These are phyloP conservation scores for Epichloe baconii DNA, from an alignment of 2,329 filamentous ascomycete genomes.

Conservation along the genomic window DNA sequence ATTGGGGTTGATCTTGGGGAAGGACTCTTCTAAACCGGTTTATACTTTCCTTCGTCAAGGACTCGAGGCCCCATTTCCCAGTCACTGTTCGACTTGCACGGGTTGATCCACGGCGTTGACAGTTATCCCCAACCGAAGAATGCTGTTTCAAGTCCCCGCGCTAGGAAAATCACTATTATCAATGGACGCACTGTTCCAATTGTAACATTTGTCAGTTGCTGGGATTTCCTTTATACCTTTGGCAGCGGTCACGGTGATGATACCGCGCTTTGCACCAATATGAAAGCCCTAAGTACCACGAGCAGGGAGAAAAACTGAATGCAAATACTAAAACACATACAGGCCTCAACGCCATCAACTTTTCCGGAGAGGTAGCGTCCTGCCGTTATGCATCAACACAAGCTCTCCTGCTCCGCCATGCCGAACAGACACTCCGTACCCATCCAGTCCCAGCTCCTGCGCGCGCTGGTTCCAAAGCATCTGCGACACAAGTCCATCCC, in stretches of 20 bases:
- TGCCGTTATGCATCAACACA: slow-evolving; percentile 39
- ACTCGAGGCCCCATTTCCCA: not conserved
- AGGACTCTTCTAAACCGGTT: no score
- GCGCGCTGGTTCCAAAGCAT: slow-evolving; percentile 61
- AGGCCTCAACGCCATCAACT: not conserved
- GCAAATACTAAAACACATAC: not conserved
- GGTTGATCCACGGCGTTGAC: no score
- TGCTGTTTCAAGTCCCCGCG: not conserved
- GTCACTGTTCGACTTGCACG: not conserved
- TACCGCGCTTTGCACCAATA: no score
- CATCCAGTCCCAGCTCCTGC: slow-evolving; percentile 48
- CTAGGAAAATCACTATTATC: not conserved
- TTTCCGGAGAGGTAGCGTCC: slow-evolving; percentile 13
- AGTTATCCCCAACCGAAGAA: no score
- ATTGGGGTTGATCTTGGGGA: no score
- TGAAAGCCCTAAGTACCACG: not conserved
- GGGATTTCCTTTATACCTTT: no score
- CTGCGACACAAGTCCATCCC: slow-evolving; percentile 47
- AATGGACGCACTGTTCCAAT: not conserved
- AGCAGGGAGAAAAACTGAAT: not conserved
- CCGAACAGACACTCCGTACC: slow-evolving; percentile 37
- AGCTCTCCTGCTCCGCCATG: slow-evolving; percentile 25
- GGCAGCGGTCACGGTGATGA: no score
- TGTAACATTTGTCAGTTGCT: no score
- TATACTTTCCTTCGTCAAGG: no score